Evolutionary conservation across 2,329 filamentous ascomycete species (phyloP), one percentile per base, ranked within the genome.

Genomic region (Hypoxylon sp.): DNA sequence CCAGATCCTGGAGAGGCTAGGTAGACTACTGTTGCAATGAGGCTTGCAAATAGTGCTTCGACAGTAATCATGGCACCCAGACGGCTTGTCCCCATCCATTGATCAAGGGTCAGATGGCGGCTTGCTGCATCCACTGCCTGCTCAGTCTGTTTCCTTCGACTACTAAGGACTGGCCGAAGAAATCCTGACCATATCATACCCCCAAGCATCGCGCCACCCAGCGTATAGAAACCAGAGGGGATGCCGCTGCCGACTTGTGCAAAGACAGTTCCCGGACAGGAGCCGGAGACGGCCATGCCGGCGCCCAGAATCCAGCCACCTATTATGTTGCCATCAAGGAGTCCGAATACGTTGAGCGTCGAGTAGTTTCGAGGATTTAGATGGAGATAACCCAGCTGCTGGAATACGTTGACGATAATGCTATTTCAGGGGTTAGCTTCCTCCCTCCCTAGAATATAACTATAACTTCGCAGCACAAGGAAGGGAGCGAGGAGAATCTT

Each of bases 241-340:
- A 84, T 71, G 1, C 81, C 78, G 8, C 77, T 71, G 2, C 78
- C 83, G 7, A 83, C 62, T 67, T 89, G 86, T 0, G 80, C 78
- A 37, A 87, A 76, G 4, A 87, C 76, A 0, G 84, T 87, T 0
- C 86, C 86, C 0, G 86, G 84, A 51, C 86, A 88, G 0, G 84
- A 80, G 6, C 84, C 84, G 0, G 84, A 80, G 11, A 88, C 70
- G 4, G 82, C 77, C 84, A 89, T 87, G 46, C 86, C 86, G n/a
- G 78, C 67, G 25, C 86, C 86, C 17, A 87, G 76, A 2, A 88
- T 69, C 11, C 75, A 63, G 3, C 86, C 86, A 46, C 86, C 86
- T 57, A 87, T 59, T 35, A 88, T 68, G 65, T 89, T 89, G 47
- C 83, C 86, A 61, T 87, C 84, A 61, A 83, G 84, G 12, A 69